Evolutionary conservation across 169 alveolate genomes (phyloP).

Genomic region (Plasmodium vinckei): DNA sequence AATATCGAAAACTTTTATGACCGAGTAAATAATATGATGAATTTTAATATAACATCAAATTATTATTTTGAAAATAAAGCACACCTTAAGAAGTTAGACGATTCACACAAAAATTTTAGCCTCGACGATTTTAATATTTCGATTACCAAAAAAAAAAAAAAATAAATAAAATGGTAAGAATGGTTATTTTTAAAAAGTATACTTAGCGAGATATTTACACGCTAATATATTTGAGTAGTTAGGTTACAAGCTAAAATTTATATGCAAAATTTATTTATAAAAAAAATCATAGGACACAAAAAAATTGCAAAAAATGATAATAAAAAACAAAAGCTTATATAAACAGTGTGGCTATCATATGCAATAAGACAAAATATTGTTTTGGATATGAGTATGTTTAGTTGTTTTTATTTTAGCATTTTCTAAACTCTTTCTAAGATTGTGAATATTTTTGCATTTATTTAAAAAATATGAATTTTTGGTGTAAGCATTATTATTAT

Average conservation of each 20-base stretch:
- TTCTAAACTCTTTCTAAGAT: conserved; percentile 43
- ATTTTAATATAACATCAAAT: conserved; percentile 62
- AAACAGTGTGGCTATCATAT: background rate
- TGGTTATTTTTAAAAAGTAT: background rate
- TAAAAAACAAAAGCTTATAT: background rate
- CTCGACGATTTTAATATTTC: conserved; percentile 49
- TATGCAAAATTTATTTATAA: background rate
- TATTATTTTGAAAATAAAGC: conserved; percentile 43
- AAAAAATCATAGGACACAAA: background rate
- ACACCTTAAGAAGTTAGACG: conserved; percentile 10
- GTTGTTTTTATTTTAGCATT: conserved; percentile 46
- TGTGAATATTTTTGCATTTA: conserved; percentile 38
- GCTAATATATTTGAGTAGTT: background rate
- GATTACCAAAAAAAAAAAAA: conserved; percentile 43
- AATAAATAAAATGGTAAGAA: too few species aligned
- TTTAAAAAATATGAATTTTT: conserved; percentile 30
- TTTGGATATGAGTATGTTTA: background rate
- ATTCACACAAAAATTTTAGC: conserved; percentile 5
- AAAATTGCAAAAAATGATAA: conserved; percentile 2
- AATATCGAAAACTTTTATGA: conserved; percentile 61
- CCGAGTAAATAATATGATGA: conserved; percentile 55
- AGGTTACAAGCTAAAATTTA: background rate
- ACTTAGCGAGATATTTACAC: background rate
- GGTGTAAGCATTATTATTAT: background rate
- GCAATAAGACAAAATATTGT: conserved; percentile 22